A percentile compares a stretch with the other conserved stretches of the same genome.
Evolutionary conservation across 164 flowering plant species (phyloP).

Genomic region (Chimonanthus praecox): DNA sequence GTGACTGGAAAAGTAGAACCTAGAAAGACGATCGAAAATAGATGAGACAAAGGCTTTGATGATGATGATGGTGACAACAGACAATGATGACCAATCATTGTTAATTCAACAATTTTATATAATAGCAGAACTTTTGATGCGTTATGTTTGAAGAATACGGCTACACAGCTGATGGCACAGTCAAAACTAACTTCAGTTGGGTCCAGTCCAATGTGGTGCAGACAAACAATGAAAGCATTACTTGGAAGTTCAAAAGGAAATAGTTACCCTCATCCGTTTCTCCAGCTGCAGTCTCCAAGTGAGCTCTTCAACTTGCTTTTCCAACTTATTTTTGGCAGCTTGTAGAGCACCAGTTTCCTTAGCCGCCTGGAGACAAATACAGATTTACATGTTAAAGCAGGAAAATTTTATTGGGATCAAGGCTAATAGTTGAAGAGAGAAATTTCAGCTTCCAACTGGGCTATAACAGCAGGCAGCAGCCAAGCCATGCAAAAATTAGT

Average conservation of each 20-base stretch:
- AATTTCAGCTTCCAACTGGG: background rate
- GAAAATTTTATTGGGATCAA: background rate
- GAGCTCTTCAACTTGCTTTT: constrained; percentile 97
- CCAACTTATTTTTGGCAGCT: constrained; percentile 94
- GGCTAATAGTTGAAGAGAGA: background rate
- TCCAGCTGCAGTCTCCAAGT: constrained; percentile 90
- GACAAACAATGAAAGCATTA: background rate
- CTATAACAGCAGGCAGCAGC: background rate
- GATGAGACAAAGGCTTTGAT: too few relatives aligned
- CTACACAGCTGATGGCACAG: background rate
- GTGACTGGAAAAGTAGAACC: too few relatives aligned
- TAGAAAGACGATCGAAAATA: too few relatives aligned
- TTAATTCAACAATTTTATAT: background rate
- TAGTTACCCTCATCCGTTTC: constrained; percentile 86
- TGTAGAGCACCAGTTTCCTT: constrained; percentile 97
- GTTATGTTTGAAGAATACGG: background rate
- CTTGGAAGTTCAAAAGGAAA: background rate
- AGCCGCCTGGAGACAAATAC: constrained; percentile 59
- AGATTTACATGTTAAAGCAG: background rate
- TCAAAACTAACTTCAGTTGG: background rate
- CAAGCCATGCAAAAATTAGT: background rate
- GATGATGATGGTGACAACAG: too few relatives aligned
- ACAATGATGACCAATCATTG: background rate
- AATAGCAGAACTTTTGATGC: background rate
- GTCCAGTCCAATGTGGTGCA: background rate